Conservation (phyloP, 2,329 filamentous ascomycete genomes). For the Xylaria sp. region DNA sequence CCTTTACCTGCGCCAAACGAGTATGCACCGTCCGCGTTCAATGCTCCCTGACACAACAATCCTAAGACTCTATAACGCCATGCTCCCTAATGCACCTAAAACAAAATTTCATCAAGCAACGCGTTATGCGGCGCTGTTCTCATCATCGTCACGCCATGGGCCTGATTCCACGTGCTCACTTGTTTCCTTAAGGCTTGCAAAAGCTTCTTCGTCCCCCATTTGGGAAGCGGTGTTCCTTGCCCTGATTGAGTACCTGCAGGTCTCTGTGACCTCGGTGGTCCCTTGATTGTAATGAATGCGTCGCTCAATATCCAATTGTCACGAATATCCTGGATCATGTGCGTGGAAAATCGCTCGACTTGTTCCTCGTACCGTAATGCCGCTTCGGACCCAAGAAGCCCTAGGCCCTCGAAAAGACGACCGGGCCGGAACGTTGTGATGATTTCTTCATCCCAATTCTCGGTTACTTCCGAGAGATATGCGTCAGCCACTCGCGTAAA, state of each 20-base stretch:
- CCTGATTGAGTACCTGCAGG: constrained; percentile 51
- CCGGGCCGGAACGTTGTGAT: constrained; percentile 33
- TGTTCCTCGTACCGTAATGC: constrained; percentile 45
- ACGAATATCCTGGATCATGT: constrained; percentile 58
- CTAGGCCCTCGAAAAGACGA: constrained; percentile 43
- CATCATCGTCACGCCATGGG: constrained; percentile 38
- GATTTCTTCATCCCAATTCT: constrained; percentile 8
- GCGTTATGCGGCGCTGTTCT: constrained; percentile 25
- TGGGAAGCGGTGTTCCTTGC: constrained; percentile 49
- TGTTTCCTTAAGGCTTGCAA: constrained; percentile 38
- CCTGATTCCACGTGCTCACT: constrained; percentile 44
- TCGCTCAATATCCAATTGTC: constrained; percentile 57
- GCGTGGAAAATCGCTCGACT: constrained; percentile 55
- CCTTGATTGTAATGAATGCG: constrained; percentile 53
- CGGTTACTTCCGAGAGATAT: constrained; percentile 41
- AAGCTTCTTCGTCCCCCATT: constrained; percentile 37
- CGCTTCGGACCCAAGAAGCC: constrained; percentile 13
- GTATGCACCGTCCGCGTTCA: constrained; percentile 7
- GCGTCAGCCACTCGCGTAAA: constrained; percentile 43
- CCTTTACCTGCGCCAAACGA: constrained; percentile 15
- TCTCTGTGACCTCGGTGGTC: constrained; percentile 50
- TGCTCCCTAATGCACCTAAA: constrained; percentile 36
- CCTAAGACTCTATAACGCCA: constrained; percentile 14
- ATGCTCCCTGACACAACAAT: background rate
- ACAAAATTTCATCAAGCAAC: constrained; percentile 41